Base-by-base conservation (phyloP, 2,329 filamentous ascomycete species). In the Trichoderma sp. region DNA sequence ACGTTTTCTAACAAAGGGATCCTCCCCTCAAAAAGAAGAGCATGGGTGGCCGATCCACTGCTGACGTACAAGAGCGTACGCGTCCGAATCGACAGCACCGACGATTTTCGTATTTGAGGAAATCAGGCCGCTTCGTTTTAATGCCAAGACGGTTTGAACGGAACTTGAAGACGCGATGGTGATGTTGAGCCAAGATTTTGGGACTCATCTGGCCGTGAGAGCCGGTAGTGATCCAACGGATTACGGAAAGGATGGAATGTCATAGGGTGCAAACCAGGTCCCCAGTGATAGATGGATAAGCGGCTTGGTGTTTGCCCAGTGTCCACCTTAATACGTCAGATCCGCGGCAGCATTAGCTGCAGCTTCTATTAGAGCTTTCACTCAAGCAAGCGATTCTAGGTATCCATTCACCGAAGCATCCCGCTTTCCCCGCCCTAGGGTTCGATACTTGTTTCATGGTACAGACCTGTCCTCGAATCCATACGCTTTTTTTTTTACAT, bases 11-110 rank as follows among this genome's bases (percentile, higher is more conserved):
- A n/a, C 49, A 21, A 39, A 66, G 37, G 37, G 51, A 52, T 32
- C 51, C 18, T 24, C 18, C 14, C 49, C 52, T 66, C 39, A 24
- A 32, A 51, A 51, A n/a, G 54, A 56, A 46, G 21, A 66, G 26
- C 64, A 66, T 59, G 64, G 64, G 39, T 58, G 4, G 14, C 30
- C 43, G 54, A 37, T 66, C 54, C 64, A 66, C 64, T 59, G 64
- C 64, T 66, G 64, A 66, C 64, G 64, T 59, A 66, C 64, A 66
- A 66, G 37, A 32, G 64, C 54, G 7, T 66, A 66, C 64, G 64
- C 64, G 54, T 66, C 54, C 39, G 14, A 66, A 55, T 11, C n/a
- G 21, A 21, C 14, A 24, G 39, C 37, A 55, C 30, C 43, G 26
- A 7, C 16, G 10, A 14, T 66, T 58, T 66, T 26, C 39, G 39